Percentiles rank a stretch among this genome's conserved stretches.
These are phyloP conservation scores for Populus euphratica DNA, from an alignment of 345 rosid genomes.

Conservation along the genomic window DNA sequence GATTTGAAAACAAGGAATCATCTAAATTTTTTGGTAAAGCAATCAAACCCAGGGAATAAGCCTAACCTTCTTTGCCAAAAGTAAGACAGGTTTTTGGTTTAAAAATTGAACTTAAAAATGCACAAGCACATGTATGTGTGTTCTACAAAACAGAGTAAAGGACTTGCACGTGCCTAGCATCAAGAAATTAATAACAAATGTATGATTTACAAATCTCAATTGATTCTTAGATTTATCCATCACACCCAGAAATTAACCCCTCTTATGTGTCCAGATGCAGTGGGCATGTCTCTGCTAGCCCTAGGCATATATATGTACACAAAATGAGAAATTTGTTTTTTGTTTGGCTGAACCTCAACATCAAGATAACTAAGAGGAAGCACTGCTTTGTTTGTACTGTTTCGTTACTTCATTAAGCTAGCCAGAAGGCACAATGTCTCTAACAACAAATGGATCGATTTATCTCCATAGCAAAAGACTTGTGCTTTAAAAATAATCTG, in stretches of 20 bases:
- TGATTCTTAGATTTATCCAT: too few species aligned
- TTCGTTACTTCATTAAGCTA: neutral
- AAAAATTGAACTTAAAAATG: neutral
- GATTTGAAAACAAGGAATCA: neutral
- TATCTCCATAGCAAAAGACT: neutral
- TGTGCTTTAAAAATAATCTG: neutral
- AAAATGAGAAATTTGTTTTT: neutral
- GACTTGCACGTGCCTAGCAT: too few species aligned
- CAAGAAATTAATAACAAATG: too few species aligned
- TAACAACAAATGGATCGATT: neutral
- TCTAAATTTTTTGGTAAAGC: neutral
- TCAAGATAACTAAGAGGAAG: neutral
- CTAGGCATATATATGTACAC: neutral
- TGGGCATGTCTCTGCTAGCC: neutral
- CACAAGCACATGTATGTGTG: neutral
- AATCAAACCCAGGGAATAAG: neutral
- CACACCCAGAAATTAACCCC: too few species aligned
- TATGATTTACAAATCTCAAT: too few species aligned
- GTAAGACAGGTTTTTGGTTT: neutral
- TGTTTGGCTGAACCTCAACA: neutral
- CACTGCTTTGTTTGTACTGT: neutral
- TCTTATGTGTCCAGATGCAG: too few species aligned
- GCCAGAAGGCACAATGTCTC: neutral
- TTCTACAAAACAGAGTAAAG: too few species aligned
- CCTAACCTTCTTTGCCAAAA: neutral